Evolutionary conservation across 345 rosid species (phyloP).

Genomic region (Capsella bursapastoris): DNA sequence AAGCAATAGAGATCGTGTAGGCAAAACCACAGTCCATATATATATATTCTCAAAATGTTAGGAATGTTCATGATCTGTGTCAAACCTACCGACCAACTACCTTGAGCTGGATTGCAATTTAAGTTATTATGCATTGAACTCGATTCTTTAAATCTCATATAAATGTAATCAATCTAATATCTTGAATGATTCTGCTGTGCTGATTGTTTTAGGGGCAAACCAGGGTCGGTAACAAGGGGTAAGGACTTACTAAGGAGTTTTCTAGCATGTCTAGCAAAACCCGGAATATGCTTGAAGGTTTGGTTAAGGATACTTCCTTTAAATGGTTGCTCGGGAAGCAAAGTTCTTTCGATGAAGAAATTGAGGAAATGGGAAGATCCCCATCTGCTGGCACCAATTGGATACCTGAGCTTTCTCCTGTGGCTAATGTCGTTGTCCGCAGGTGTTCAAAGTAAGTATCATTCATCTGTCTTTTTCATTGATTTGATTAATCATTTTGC

Average conservation of each 20-base stretch:
- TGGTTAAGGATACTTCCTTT: conserved; percentile 83
- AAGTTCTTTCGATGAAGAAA: conserved; percentile 70
- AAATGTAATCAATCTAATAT: not conserved
- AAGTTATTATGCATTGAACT: not conserved
- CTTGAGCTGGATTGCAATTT: conserved; percentile 19
- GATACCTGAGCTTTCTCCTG: conserved; percentile 86
- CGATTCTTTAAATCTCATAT: not conserved
- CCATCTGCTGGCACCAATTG: conserved; percentile 73
- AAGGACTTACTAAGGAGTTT: not conserved
- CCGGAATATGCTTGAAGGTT: conserved; percentile 71
- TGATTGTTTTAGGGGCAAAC: conserved; percentile 21
- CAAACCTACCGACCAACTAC: conserved; percentile 35
- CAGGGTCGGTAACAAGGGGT: not conserved
- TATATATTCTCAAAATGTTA: not conserved
- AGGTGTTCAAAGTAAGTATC: conserved; percentile 90
- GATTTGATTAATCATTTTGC: not conserved
- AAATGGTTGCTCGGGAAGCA: conserved; percentile 80
- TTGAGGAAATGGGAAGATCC: conserved; percentile 83
- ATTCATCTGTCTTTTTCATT: not conserved
- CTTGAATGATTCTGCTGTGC: conserved; percentile 19
- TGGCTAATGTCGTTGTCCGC: conserved; percentile 82
- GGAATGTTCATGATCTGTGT: conserved; percentile 11
- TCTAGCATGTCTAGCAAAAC: conserved; percentile 64
- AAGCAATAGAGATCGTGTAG: conserved; percentile 13
- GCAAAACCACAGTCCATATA: not conserved